These are phyloP conservation scores for Suillus variegatus DNA, from an alignment of 768 basidiomycete genomes.

Conservation along the genomic window DNA sequence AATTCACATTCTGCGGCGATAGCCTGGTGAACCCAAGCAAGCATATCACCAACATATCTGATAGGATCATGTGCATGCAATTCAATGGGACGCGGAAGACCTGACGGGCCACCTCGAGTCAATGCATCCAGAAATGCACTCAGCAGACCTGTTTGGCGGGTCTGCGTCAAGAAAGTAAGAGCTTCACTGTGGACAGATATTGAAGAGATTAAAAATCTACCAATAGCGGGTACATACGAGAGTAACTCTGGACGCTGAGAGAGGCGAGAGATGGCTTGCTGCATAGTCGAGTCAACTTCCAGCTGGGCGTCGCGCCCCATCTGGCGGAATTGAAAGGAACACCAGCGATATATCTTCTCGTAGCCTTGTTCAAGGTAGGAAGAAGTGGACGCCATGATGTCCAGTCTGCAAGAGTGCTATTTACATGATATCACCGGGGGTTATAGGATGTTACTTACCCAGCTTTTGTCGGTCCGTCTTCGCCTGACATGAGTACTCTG, in stretches of 20 bases:
- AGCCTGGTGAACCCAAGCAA: slow-evolving; percentile 96
- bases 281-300: slow-evolving; percentile 65
- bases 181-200: slow-evolving; percentile 57
- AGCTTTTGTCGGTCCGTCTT: slow-evolving; percentile 74
- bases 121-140: slow-evolving; percentile 85
- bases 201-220: not conserved
- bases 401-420: slow-evolving; percentile 53
- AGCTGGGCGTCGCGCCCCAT: slow-evolving; percentile 73
- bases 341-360: slow-evolving; percentile 86
- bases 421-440: not conserved
- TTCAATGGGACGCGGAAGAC: slow-evolving; percentile 90
- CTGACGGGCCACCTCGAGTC: slow-evolving; percentile 84
- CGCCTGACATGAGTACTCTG: slow-evolving; percentile 82
- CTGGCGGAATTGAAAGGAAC: slow-evolving; percentile 80
- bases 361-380: slow-evolving; percentile 86
- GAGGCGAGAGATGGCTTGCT: slow-evolving; percentile 75
- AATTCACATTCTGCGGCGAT: slow-evolving; percentile 96
- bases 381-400: slow-evolving; percentile 85
- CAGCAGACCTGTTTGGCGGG: slow-evolving; percentile 79
- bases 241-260: slow-evolving; percentile 77
- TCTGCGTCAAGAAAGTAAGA: slow-evolving; percentile 72
- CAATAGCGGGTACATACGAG: slow-evolving; percentile 22
- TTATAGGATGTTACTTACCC: slow-evolving; percentile 49
- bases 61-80: slow-evolving; percentile 97
- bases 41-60: slow-evolving; percentile 97